Percentiles rank a stretch among this genome's conserved stretches.
Conservation (phyloP, 83 land plant genomes). For the Picea abies region DNA sequence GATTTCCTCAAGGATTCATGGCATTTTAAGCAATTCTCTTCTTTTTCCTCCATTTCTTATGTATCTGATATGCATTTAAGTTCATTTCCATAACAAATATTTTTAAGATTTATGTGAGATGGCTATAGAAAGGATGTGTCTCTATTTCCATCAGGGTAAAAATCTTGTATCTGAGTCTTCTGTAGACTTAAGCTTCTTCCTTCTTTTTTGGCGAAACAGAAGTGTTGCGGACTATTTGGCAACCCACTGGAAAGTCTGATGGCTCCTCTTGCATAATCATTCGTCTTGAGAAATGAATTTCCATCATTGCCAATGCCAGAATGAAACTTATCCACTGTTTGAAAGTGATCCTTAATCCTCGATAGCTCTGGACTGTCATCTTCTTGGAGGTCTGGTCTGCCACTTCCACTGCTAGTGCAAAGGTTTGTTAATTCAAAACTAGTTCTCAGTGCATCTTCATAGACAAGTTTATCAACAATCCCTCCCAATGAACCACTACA, state of each 20-base stretch:
- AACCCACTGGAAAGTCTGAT: not conserved
- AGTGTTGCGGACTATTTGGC: slow-evolving; percentile 3
- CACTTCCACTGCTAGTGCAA: slow-evolving; percentile 29
- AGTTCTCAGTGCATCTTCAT: slow-evolving; percentile 19
- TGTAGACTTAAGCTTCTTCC: not conserved
- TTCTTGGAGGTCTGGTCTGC: slow-evolving; percentile 40
- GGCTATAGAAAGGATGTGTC: not conserved
- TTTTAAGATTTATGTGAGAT: not conserved
- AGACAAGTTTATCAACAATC: slow-evolving; percentile 16
- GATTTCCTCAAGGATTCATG: not conserved
- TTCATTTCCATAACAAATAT: slow-evolving; percentile 3
- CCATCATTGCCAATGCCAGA: not conserved
- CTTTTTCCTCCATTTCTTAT: slow-evolving; percentile 11
- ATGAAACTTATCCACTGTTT: not conserved
- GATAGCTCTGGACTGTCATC: slow-evolving; percentile 19
- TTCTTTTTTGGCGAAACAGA: slow-evolving; percentile 13
- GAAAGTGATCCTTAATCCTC: not conserved
- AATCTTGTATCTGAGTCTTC: not conserved
- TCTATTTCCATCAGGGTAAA: not conserved
- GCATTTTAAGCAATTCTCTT: not conserved
- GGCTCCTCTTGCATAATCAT: not conserved
- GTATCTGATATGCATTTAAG: slow-evolving; percentile 3
- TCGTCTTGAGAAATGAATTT: not conserved
- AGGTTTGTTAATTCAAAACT: not conserved
- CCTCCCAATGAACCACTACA: not conserved